phyloP scores from a whole-genome alignment of 768 basidiomycete genomes.

The Lentinula lateritia region DNA sequence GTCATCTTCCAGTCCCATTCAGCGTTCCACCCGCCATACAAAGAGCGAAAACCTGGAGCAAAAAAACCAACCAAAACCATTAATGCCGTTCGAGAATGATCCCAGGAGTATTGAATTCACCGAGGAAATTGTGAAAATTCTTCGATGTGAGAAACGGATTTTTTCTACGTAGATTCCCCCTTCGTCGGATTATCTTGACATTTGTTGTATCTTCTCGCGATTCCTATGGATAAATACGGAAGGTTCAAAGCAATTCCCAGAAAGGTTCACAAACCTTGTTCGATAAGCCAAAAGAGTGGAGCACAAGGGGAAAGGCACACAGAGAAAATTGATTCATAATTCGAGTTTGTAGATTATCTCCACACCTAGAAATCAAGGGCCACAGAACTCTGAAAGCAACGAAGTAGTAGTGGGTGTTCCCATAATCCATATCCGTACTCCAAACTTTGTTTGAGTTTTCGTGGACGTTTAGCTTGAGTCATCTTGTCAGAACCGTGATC shows the following conservation, averaged over 20 bases:
- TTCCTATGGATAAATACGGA: background rate
- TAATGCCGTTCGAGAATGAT: background rate
- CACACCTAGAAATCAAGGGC: background rate
- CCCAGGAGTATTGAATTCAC: background rate
- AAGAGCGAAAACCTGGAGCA: background rate
- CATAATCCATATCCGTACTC: background rate
- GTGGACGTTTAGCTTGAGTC: conserved; percentile 1
- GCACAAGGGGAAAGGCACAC: background rate
- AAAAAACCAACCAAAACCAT: background rate
- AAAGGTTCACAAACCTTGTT: background rate
- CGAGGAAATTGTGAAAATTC: background rate
- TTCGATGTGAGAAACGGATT: background rate
- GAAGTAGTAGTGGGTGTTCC: background rate
- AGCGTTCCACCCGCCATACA: background rate
- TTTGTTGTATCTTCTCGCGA: background rate
- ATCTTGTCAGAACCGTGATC: too few species aligned
- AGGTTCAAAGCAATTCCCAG: background rate
- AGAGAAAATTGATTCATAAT: background rate
- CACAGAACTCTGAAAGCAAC: background rate
- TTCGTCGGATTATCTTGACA: background rate
- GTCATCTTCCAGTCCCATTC: too few species aligned
- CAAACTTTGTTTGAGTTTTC: background rate
- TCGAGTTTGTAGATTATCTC: background rate
- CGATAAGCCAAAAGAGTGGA: background rate
- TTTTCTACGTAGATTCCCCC: background rate